Conservation (phyloP, 805 yeast genomes). For the Ogataea corticis region DNA sequence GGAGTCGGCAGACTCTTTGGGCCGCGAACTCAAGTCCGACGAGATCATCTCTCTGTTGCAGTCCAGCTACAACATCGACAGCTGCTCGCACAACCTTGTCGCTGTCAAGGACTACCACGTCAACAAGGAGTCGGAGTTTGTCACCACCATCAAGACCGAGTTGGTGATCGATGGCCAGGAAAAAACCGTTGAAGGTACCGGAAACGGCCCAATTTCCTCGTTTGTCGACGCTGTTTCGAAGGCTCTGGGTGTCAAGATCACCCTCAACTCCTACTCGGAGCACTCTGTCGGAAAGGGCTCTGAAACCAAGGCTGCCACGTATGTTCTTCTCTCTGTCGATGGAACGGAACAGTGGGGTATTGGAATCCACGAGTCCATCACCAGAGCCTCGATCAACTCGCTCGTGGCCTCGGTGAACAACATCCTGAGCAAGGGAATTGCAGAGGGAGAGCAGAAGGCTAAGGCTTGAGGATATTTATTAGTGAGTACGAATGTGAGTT, state of each 20-base stretch:
- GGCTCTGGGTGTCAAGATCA: slow-evolving; percentile 52
- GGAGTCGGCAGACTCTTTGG: slow-evolving; percentile 59
- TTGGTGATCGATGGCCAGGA: slow-evolving; percentile 37
- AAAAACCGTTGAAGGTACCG: slow-evolving; percentile 51
- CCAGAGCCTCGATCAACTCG: slow-evolving; percentile 78
- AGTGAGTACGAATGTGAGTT: too few relatives aligned
- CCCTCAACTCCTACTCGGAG: slow-evolving; percentile 67
- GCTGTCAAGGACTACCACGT: slow-evolving; percentile 44
- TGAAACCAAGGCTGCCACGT: slow-evolving; percentile 72
- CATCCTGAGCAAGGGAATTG: slow-evolving; percentile 22
- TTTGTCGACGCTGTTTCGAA: slow-evolving; percentile 63
- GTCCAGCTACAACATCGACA: slow-evolving; percentile 51
- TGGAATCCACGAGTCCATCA: slow-evolving; percentile 87
- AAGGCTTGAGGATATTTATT: slow-evolving; percentile 1
- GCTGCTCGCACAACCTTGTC: slow-evolving; percentile 34
- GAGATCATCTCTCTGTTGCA: slow-evolving; percentile 64
- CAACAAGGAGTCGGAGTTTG: slow-evolving; percentile 37
- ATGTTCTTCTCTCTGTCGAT: slow-evolving; percentile 40
- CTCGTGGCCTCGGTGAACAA: slow-evolving; percentile 64
- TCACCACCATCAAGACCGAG: slow-evolving; percentile 45
- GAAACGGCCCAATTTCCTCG: slow-evolving; percentile 81
- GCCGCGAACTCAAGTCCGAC: slow-evolving; percentile 67
- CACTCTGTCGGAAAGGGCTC: slow-evolving; percentile 75
- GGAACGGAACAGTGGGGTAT: slow-evolving; percentile 72
- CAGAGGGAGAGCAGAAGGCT: too few relatives aligned